A percentile compares a stretch with the other conserved stretches of the same genome.
Evolutionary conservation across 305 asterid species (phyloP).

Genomic region (Fraxinus albicans): DNA sequence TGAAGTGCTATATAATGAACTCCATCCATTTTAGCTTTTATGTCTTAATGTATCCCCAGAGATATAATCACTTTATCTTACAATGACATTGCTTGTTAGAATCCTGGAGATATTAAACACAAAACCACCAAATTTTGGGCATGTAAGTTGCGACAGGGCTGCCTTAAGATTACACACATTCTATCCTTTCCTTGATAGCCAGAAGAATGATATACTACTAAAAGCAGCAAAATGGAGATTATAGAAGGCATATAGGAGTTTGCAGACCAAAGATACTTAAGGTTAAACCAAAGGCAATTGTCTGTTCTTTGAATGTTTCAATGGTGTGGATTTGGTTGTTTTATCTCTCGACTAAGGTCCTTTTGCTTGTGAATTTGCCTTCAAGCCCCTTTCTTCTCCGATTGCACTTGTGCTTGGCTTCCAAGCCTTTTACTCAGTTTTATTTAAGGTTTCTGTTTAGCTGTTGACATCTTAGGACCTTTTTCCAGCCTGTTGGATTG

Average conservation of each 20-base stretch:
- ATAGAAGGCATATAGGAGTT: not conserved
- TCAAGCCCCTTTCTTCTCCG: not conserved
- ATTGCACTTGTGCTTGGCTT: not conserved
- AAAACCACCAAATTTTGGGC: not conserved
- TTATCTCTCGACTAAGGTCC: not conserved
- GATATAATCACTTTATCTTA: not conserved
- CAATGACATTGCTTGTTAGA: not conserved
- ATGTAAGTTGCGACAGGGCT: not conserved
- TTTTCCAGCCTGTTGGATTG: not conserved
- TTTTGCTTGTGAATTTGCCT: not conserved
- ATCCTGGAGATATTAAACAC: not conserved
- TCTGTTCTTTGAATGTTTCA: not conserved
- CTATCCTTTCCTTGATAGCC: not conserved
- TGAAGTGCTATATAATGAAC: not conserved
- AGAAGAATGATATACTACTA: not conserved
- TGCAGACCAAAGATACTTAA: not conserved
- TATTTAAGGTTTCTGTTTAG: not conserved
- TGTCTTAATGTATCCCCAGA: not conserved
- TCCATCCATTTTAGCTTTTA: not conserved
- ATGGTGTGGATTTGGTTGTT: not conserved
- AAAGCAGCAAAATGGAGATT: not conserved
- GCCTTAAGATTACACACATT: not conserved
- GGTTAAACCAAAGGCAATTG: not conserved
- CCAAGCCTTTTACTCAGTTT: not conserved
- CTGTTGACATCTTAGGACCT: not conserved